A percentile compares a stretch with the other conserved stretches of the same genome.
These are phyloP conservation scores for Magnaporthales sp. DNA, from an alignment of 2,329 filamentous ascomycete genomes.

Conservation along the genomic window DNA sequence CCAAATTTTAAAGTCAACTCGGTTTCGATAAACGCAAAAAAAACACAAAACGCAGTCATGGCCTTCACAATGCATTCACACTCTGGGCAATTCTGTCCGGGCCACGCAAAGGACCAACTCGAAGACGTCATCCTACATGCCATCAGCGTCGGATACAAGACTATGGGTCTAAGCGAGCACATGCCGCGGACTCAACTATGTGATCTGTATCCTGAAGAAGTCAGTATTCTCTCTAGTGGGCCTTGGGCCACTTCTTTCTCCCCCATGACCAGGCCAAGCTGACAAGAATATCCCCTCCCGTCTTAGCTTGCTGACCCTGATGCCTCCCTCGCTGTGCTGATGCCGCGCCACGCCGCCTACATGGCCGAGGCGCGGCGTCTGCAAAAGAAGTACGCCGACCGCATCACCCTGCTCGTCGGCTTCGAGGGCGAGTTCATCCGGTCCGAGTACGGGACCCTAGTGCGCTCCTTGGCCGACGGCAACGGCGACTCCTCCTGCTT, in stretches of 20 bases:
- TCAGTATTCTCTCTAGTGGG: conserved; percentile 21
- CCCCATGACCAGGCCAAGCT: background rate
- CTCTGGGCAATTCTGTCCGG: conserved; percentile 91
- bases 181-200: conserved; percentile 69
- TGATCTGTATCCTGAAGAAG: conserved; percentile 92
- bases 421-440: conserved; percentile 95
- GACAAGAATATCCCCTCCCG: background rate
- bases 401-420: conserved; percentile 75
- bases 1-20: background rate
- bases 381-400: conserved; percentile 55
- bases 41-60: conserved; percentile 41
- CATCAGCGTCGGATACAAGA: conserved; percentile 68
- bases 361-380: conserved; percentile 67
- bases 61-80: conserved; percentile 97
- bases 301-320: conserved; percentile 39
- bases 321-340: conserved; percentile 37
- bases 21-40: background rate
- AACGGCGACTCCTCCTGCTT: conserved; percentile 64
- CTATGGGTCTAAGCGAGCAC: conserved; percentile 87
- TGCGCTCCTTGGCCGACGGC: conserved; percentile 43
- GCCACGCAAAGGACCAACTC: conserved; percentile 77
- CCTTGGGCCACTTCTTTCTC: background rate
- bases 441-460: conserved; percentile 46
- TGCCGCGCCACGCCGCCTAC: conserved; percentile 59
- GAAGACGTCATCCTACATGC: conserved; percentile 77